A percentile compares a stretch with the other conserved stretches of the same genome.
Conservation (phyloP, 78 protist species). For the Chrysochromulina parva region DNA sequence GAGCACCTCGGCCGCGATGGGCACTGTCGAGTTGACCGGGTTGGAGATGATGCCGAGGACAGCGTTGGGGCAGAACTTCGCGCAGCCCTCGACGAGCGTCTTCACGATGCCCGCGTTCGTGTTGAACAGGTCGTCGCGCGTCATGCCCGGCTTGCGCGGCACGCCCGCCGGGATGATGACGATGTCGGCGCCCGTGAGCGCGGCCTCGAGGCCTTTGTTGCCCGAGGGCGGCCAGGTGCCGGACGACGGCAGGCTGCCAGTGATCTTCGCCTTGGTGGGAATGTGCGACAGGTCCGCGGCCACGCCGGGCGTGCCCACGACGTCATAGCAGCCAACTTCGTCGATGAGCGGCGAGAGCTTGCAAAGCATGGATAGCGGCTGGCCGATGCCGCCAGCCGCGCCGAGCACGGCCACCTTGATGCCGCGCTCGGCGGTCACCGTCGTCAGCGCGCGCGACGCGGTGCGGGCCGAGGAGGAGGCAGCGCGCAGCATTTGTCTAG, state of each 20-base stretch:
- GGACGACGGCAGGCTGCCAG: neutral
- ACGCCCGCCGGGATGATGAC: conserved; percentile 90
- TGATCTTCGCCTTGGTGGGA: conserved; percentile 40
- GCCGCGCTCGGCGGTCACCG: no score
- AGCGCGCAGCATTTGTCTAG: no score
- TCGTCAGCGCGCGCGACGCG: no score
- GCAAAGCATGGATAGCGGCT: conserved; percentile 80
- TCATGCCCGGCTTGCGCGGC: conserved; percentile 89
- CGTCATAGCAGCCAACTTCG: conserved; percentile 72
- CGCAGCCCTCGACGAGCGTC: conserved; percentile 72
- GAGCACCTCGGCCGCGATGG: conserved; percentile 63
- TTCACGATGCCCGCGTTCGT: conserved; percentile 74
- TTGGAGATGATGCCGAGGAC: conserved; percentile 72
- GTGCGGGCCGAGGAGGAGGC: no score
- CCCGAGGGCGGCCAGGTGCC: neutral
- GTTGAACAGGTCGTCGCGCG: conserved; percentile 82
- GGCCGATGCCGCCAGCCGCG: conserved; percentile 89
- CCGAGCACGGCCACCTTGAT: conserved; percentile 80
- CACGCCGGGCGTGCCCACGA: conserved; percentile 71
- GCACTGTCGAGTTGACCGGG: conserved; percentile 78
- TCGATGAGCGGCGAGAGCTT: conserved; percentile 38
- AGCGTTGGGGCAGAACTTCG: conserved; percentile 79
- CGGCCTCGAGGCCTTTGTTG: neutral
- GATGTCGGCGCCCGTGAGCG: neutral
- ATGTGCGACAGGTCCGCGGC: conserved; percentile 83